A percentile compares a stretch with the other conserved stretches of the same genome.
Evolutionary conservation across 1,284 basidiomycete species (phyloP).

Genomic region (Anthracocystis panici-leucophaei): DNA sequence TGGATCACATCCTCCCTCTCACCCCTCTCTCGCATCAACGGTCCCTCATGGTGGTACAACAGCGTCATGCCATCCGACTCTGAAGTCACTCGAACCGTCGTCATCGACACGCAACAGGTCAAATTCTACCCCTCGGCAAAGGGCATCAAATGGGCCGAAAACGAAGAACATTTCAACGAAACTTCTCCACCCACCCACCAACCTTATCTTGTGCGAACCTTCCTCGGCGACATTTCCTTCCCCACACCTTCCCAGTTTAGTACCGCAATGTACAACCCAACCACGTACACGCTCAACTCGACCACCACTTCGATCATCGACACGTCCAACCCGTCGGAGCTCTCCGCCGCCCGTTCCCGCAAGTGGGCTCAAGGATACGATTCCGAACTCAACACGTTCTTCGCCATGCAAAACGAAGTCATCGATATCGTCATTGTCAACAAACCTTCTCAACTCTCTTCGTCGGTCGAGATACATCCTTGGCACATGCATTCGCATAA

Average conservation of each 20-base stretch:
- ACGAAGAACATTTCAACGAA: constrained; percentile 29
- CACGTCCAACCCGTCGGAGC: background rate
- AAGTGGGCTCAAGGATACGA: constrained; percentile 29
- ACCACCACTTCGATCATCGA: background rate
- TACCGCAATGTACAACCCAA: constrained; percentile 21
- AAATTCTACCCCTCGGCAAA: constrained; percentile 15
- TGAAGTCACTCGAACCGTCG: constrained; percentile 44
- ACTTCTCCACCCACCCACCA: background rate
- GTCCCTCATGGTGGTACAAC: constrained; percentile 19
- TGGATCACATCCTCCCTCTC: constrained; percentile 37
- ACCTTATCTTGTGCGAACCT: constrained; percentile 49
- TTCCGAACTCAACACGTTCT: constrained; percentile 24
- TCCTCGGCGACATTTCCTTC: constrained; percentile 21
- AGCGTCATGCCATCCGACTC: constrained; percentile 28
- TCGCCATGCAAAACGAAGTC: constrained; percentile 40
- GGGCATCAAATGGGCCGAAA: constrained; percentile 40
- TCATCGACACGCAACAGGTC: constrained; percentile 52
- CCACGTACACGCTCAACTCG: background rate
- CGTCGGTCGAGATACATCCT: constrained; percentile 47
- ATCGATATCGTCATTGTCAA: constrained; percentile 61
- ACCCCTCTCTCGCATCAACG: constrained; percentile 9
- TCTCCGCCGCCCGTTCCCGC: background rate
- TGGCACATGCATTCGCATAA: constrained; percentile 59
- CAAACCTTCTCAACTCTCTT: constrained; percentile 2
- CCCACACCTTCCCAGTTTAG: constrained; percentile 13